Evolutionary conservation across 176 grass and related monocot genomes (phyloP), one percentile per base, ranked within the genome.

Genomic region (Dendrocalamus sinicus): DNA sequence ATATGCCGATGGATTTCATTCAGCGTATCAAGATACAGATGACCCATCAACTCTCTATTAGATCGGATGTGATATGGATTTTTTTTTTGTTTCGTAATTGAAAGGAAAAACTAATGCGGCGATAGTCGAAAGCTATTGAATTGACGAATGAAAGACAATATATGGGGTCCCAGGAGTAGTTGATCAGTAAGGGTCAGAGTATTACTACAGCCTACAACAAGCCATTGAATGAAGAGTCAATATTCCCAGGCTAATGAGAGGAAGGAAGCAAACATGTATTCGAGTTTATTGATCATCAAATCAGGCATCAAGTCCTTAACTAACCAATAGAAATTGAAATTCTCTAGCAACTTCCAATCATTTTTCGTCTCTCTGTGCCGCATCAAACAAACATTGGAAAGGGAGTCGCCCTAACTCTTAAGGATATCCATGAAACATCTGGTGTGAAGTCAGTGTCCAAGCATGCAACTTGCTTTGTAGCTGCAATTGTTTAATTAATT

Each of bases 391-490:
- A 81, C 37, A 39, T 59, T 13, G 67, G n/a, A 65, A 32, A 60
- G n/a, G 46, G 51, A 19, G 14, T 7, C n/a, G 22, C 39, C 57
- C 65, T 67, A 20, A n/a, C 47, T 45, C 20, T 20, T 4, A 81
- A 22, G 28, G 69, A 23, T 43, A 55, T 68, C 39, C 58, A 66
- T 40, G 28, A 71, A 71, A 52, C 84, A 24, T 80, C 51, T 26
- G 89, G 51, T 91, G 69, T 65, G 75, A 61, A 23, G 89, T 91
- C 80, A 47, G 73, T 80, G 50, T 91, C 80, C 80, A 91, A 74
- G 58, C 75, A 78, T 82, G 83, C 79, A 75, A 80, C 73, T 92
- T 86, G 77, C 70, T 71, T 1, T 67, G 19, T 12, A 67, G 14
- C 65, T 89, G 83, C 66, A 73, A 12, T 79, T 69, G 40, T 63